Conservation (phyloP, 495 filamentous ascomycete species). For the Bathelium albidoporum region DNA sequence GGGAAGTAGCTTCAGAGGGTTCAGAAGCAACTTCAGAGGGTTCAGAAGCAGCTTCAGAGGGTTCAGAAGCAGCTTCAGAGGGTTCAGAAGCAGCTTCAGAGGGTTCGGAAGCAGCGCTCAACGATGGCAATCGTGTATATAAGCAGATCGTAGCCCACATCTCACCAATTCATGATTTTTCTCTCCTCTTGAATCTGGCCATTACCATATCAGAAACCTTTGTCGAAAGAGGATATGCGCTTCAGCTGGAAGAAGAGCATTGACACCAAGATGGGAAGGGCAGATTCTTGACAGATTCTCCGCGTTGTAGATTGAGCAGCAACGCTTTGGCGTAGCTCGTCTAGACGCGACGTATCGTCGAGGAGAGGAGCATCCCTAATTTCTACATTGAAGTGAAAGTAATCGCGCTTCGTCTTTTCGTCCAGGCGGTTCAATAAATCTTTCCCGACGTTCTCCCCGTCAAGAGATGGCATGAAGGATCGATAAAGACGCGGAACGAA, state of each 20-base stretch:
- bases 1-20: no score
- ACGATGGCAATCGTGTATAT: no score
- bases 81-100: no score
- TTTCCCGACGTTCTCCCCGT: constrained; percentile 4
- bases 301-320: background rate
- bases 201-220: no score
- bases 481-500: background rate
- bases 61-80: no score
- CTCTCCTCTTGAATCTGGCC: no score
- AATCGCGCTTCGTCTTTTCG: background rate
- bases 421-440: background rate
- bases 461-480: constrained; percentile 1
- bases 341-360: background rate
- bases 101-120: no score
- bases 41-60: no score
- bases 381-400: constrained; percentile 1
- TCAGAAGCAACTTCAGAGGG: no score
- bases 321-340: background rate
- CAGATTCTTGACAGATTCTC: background rate
- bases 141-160: no score
- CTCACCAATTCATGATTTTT: no score
- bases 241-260: background rate
- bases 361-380: background rate
- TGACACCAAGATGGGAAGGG: background rate
- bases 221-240: background rate